Percentiles rank a stretch among this genome's conserved stretches.
These are phyloP conservation scores for Infundibulicybe gibba DNA, from an alignment of 768 basidiomycete species.

Conservation along the genomic window DNA sequence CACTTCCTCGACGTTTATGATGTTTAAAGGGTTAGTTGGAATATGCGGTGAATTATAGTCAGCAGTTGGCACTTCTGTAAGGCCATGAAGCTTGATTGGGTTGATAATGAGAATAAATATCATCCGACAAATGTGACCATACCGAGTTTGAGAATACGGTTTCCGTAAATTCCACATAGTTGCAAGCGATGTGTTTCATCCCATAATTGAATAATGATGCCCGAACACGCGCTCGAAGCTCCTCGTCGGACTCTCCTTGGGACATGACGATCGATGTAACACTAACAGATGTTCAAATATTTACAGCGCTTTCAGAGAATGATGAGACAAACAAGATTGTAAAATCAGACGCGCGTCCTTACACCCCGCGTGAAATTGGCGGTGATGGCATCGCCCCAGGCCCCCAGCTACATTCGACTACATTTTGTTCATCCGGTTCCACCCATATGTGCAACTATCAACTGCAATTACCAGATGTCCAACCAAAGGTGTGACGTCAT, in stretches of 20 bases:
- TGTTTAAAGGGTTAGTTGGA: constrained; percentile 49
- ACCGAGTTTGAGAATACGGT: constrained; percentile 41
- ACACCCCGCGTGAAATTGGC: too few relatives aligned
- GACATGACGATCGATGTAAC: too few relatives aligned
- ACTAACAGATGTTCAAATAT: too few relatives aligned
- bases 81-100: constrained; percentile 31
- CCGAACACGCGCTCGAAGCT: constrained; percentile 44
- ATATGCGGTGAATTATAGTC: constrained; percentile 50
- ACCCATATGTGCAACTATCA: too few relatives aligned
- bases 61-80: constrained; percentile 39
- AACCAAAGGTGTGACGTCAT: too few relatives aligned
- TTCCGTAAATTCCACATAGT: constrained; percentile 54
- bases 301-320: too few relatives aligned
- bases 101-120: neutral
- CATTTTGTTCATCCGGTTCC: too few relatives aligned
- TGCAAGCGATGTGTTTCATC: constrained; percentile 46
- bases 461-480: too few relatives aligned
- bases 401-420: too few relatives aligned
- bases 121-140: constrained; percentile 29
- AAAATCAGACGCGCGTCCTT: too few relatives aligned
- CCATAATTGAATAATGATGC: constrained; percentile 52
- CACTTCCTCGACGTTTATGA: constrained; percentile 28
- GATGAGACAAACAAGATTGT: too few relatives aligned
- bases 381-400: too few relatives aligned
- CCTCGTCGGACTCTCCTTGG: constrained; percentile 9